Percentiles rank a stretch among this genome's conserved stretches.
Evolutionary conservation across 1,284 basidiomycete genomes (phyloP).

Genomic region (Ceratobasidium sp.): DNA sequence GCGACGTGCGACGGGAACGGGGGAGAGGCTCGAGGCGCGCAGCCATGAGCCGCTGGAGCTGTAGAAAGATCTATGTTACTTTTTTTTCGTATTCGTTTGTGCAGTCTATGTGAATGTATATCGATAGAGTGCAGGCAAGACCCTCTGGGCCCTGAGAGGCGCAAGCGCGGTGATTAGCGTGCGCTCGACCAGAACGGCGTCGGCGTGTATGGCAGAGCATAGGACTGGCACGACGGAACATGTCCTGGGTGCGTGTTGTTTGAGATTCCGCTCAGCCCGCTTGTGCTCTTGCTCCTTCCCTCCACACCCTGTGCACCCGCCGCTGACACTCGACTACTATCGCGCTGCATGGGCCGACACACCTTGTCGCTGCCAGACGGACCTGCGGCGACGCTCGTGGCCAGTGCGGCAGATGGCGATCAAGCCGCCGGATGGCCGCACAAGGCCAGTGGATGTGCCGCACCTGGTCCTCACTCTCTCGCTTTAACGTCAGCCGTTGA

Average conservation of each 20-base stretch:
- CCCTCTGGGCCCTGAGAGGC: constrained; percentile 29
- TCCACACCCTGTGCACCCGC: background rate
- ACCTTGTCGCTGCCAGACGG: constrained; percentile 13
- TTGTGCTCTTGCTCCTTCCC: background rate
- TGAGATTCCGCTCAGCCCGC: background rate
- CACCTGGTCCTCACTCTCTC: too few relatives aligned
- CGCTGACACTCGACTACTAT: background rate
- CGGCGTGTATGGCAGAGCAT: constrained; percentile 5
- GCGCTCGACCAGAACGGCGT: constrained; percentile 18
- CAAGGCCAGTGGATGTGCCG: too few relatives aligned
- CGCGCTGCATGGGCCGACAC: background rate
- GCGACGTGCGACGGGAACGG: constrained; percentile 67
- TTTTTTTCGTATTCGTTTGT: constrained; percentile 39
- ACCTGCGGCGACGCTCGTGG: background rate
- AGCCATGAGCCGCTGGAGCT: constrained; percentile 87
- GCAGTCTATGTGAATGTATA: constrained; percentile 21
- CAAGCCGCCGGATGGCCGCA: constrained; percentile 5
- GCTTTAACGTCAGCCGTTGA: too few relatives aligned
- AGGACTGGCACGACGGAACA: background rate
- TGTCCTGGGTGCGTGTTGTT: constrained; percentile 22
- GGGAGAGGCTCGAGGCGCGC: constrained; percentile 77
- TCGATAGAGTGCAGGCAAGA: background rate
- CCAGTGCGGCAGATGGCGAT: background rate
- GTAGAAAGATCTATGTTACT: constrained; percentile 57
- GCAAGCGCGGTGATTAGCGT: constrained; percentile 12